A percentile compares a stretch with the other conserved stretches of the same genome.
These are phyloP conservation scores for Sugiyamaella qingdaonensis DNA, from an alignment of 805 yeast species.

Conservation along the genomic window DNA sequence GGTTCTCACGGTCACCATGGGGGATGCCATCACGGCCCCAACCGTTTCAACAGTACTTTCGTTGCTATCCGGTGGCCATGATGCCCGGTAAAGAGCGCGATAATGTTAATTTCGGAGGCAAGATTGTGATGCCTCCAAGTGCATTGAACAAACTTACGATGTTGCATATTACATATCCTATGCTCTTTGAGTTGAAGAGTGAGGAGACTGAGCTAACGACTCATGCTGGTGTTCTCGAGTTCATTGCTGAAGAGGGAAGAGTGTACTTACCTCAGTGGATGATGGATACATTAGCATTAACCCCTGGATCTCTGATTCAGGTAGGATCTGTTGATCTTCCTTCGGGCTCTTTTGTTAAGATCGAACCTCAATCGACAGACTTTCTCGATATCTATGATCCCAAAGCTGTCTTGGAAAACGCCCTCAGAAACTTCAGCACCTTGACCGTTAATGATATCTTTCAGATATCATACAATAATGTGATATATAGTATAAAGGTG, in stretches of 20 bases:
- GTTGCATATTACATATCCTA: conserved; percentile 91
- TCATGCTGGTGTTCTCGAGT: conserved; percentile 93
- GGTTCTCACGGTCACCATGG: background rate
- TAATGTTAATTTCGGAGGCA: conserved; percentile 89
- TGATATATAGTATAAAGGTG: conserved; percentile 72
- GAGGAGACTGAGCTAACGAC: conserved; percentile 59
- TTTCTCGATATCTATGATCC: conserved; percentile 93
- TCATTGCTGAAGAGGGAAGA: conserved; percentile 96
- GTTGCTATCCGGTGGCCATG: conserved; percentile 89
- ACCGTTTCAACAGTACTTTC: conserved; percentile 76
- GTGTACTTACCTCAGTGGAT: conserved; percentile 96
- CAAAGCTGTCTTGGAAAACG: conserved; percentile 92
- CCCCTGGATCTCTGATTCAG: conserved; percentile 77
- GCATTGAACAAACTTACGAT: conserved; percentile 81
- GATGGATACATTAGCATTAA: conserved; percentile 68
- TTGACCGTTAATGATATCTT: conserved; percentile 79
- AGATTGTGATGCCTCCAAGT: conserved; percentile 89
- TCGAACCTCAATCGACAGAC: conserved; percentile 93
- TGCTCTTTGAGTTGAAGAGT: conserved; percentile 78
- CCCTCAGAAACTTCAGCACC: conserved; percentile 83
- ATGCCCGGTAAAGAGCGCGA: conserved; percentile 69
- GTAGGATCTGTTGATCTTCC: conserved; percentile 72
- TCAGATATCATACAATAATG: conserved; percentile 78
- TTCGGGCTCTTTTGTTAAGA: conserved; percentile 80
- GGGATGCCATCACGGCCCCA: conserved; percentile 19